Conservation (phyloP, 805 yeast genomes). For the Jamesozyma spencerorum region DNA sequence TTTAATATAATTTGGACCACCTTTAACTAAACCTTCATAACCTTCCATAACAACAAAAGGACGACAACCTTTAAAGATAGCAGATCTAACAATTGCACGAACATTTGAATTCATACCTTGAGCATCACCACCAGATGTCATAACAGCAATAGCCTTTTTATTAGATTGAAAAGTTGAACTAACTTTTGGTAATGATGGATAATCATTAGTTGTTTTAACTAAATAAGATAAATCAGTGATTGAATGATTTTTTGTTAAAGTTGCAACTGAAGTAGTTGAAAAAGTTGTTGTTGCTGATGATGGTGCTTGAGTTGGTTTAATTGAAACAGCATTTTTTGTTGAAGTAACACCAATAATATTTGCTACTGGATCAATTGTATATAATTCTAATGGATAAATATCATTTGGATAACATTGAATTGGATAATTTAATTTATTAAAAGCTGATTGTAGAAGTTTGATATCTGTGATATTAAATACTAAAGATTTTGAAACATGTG, state of each 20-base stretch:
- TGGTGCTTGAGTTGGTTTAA: constrained; percentile 26
- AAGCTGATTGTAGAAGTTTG: constrained; percentile 20
- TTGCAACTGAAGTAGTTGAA: constrained; percentile 4
- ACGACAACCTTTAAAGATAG: constrained; percentile 55
- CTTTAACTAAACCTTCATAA: constrained; percentile 61
- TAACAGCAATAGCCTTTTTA: constrained; percentile 52
- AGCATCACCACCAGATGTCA: constrained; percentile 79
- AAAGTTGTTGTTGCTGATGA: no score
- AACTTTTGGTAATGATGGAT: constrained; percentile 17
- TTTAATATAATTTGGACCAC: constrained; percentile 45
- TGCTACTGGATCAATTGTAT: constrained; percentile 77
- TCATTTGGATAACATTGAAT: constrained; percentile 63
- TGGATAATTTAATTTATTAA: constrained; percentile 24
- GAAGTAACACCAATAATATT: constrained; percentile 72
- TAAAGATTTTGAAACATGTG: constrained; percentile 34
- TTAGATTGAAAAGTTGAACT: constrained; percentile 1
- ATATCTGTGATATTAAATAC: constrained; percentile 31
- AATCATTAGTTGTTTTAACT: constrained; percentile 10
- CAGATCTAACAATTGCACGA: constrained; percentile 61
- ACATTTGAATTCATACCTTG: constrained; percentile 78
- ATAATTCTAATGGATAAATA: constrained; percentile 64
- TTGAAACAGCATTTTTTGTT: constrained; percentile 45
- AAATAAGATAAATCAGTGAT: constrained; percentile 17
- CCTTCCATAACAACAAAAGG: constrained; percentile 67
- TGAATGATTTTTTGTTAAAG: constrained; percentile 16